Conservation (phyloP, 2,329 filamentous ascomycete species). For the Fusarium euwallaceae region DNA sequence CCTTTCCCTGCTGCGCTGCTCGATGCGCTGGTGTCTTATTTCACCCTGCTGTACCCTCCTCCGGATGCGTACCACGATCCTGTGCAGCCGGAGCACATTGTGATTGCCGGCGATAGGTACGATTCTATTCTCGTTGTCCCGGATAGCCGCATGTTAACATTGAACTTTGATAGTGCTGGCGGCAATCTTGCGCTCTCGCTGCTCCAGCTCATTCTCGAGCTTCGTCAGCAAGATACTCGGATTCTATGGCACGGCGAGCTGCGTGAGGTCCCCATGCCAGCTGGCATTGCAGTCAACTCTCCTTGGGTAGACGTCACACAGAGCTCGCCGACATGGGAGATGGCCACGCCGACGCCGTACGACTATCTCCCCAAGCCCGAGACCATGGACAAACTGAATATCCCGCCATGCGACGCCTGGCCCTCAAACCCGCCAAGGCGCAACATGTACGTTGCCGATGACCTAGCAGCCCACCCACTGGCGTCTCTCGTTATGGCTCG, state of each 20-base stretch:
- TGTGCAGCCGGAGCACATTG: constrained; percentile 74
- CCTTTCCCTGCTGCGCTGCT: constrained; percentile 81
- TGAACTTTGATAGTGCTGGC: constrained; percentile 68
- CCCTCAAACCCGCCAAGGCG: constrained; percentile 66
- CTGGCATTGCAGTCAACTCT: constrained; percentile 71
- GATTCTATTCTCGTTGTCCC: background rate
- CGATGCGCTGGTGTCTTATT: constrained; percentile 79
- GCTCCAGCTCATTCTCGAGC: constrained; percentile 76
- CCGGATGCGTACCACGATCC: constrained; percentile 75
- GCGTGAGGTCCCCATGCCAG: constrained; percentile 74
- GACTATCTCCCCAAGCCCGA: constrained; percentile 65
- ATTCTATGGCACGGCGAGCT: constrained; percentile 72
- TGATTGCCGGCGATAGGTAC: constrained; percentile 78
- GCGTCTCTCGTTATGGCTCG: constrained; percentile 70
- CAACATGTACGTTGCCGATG: constrained; percentile 68
- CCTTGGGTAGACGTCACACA: constrained; percentile 81
- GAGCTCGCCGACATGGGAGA: constrained; percentile 55
- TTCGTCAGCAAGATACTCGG: constrained; percentile 60
- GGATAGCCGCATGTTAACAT: constrained; percentile 25
- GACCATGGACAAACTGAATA: constrained; percentile 43
- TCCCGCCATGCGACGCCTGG: constrained; percentile 67
- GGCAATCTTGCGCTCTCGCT: constrained; percentile 78
- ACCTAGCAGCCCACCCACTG: constrained; percentile 73
- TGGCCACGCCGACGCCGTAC: constrained; percentile 45
- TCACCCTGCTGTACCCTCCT: constrained; percentile 79